phyloP scores from a whole-genome alignment of 2,329 filamentous ascomycete genomes.

The Microdochium bolleyi region DNA sequence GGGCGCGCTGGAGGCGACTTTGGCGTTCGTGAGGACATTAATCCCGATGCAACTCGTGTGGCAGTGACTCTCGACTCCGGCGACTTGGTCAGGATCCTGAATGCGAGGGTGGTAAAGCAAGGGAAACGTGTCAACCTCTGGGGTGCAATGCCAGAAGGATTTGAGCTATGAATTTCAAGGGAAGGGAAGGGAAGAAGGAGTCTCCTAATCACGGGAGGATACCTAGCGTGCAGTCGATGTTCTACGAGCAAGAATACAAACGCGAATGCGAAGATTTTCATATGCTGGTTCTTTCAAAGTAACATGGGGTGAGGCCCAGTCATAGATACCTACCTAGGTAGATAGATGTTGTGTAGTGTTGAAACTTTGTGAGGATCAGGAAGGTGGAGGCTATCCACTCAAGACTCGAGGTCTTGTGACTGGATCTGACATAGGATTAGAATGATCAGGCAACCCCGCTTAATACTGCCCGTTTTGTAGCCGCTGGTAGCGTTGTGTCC shows the following conservation, averaged over 20 bases:
- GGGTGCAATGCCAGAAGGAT: neutral
- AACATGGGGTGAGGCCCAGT: neutral
- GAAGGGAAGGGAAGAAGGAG: neutral
- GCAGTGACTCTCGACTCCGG: neutral
- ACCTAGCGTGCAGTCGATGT: neutral
- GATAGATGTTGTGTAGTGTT: neutral
- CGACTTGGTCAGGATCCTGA: neutral
- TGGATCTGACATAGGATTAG: neutral
- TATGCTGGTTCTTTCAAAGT: neutral
- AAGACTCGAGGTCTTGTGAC: neutral
- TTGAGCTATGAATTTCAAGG: too few relatives aligned
- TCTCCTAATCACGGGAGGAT: neutral
- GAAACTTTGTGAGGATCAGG: neutral
- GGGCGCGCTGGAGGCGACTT: neutral
- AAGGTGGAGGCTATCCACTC: neutral
- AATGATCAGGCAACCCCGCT: neutral
- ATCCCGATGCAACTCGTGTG: neutral
- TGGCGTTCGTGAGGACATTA: neutral
- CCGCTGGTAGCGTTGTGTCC: neutral
- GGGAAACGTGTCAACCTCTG: neutral
- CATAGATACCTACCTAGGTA: too few relatives aligned
- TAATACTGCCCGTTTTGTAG: neutral
- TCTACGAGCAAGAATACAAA: neutral
- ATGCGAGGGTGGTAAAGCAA: neutral
- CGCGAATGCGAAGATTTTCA: neutral